Evolutionary conservation across 352 stramenopile species (phyloP).

Genomic region (Pythium rhizo-oryzae): DNA sequence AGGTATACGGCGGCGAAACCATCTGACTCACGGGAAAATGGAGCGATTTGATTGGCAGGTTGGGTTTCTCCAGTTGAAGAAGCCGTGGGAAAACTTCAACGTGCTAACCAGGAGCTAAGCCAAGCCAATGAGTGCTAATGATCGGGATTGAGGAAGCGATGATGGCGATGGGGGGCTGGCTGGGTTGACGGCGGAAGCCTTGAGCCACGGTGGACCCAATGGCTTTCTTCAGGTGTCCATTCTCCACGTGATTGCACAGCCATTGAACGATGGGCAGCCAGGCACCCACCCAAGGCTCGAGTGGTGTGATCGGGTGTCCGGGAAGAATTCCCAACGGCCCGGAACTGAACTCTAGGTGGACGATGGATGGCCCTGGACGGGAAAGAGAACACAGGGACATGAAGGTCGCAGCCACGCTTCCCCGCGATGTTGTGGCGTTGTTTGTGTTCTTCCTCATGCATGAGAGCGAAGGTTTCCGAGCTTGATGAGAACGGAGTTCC

Average conservation of each 20-base stretch:
- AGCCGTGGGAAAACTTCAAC: constrained; percentile 21
- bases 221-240: too few species aligned
- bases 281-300: neutral
- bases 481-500: neutral
- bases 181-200: too few species aligned
- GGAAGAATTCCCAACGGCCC: neutral
- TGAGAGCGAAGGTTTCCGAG: neutral
- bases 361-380: neutral
- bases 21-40: neutral
- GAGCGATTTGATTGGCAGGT: constrained; percentile 9
- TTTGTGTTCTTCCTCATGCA: neutral
- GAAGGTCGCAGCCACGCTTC: too few species aligned
- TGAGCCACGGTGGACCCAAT: too few species aligned
- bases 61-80: constrained; percentile 1
- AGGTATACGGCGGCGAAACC: neutral
- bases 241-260: too few species aligned
- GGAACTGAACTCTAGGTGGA: neutral
- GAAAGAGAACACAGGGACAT: too few species aligned
- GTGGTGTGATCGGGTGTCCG: neutral
- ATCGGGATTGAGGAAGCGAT: neutral
- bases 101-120: neutral
- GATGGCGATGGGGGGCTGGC: too few species aligned
- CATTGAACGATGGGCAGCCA: neutral
- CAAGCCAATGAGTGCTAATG: neutral
- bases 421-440: too few species aligned